phyloP scores from a whole-genome alignment of 345 rosid genomes.

The Salix arbutifolia region DNA sequence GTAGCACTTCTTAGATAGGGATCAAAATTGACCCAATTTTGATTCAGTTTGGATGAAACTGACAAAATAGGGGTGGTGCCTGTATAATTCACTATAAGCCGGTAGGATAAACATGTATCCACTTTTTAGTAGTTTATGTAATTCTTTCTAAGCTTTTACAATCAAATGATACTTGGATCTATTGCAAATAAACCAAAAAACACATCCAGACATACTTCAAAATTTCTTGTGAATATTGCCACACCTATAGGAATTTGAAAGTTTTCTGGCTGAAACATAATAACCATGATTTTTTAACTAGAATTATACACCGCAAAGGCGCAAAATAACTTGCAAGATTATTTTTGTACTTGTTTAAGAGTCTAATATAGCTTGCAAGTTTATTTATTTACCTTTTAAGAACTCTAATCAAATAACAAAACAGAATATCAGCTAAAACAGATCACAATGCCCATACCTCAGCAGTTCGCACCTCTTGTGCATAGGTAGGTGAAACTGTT shows the following conservation, averaged over 20 bases:
- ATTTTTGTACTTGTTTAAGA: not conserved
- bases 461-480: slow-evolving; percentile 85
- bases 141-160: not conserved
- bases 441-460: slow-evolving; percentile 51
- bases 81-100: too few species aligned
- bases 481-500: slow-evolving; percentile 95
- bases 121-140: too few species aligned
- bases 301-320: not conserved
- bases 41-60: too few species aligned
- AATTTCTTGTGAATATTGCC: not conserved
- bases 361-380: not conserved
- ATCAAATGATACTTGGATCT: not conserved
- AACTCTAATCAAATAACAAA: not conserved
- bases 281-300: not conserved
- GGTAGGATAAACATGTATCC: too few species aligned
- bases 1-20: too few species aligned
- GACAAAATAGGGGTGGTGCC: not conserved
- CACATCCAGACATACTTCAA: not conserved
- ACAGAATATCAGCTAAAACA: not conserved
- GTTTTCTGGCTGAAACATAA: not conserved
- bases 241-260: not conserved
- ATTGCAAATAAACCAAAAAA: not conserved
- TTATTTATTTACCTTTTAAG: not conserved
- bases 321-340: not conserved
- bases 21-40: too few species aligned